phyloP scores from a whole-genome alignment of 345 rosid genomes.

The Anastatica hierochuntica region DNA sequence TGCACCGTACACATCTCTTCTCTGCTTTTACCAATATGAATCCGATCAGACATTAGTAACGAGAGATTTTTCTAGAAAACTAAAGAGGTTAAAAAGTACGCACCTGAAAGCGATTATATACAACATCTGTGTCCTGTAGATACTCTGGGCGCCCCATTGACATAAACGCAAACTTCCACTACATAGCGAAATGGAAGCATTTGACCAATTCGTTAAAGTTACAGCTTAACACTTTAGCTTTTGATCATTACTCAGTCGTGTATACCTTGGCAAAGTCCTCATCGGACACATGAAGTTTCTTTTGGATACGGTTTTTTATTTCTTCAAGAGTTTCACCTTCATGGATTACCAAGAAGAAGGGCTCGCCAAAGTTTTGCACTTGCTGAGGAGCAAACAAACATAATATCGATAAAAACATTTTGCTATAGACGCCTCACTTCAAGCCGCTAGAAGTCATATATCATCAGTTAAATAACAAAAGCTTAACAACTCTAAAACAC shows the following conservation, averaged over 20 bases:
- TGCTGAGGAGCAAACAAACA: constrained; percentile 38
- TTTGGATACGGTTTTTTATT: constrained; percentile 75
- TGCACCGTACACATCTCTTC: constrained; percentile 70
- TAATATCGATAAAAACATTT: background rate
- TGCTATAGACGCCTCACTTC: background rate
- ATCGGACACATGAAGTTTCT: constrained; percentile 84
- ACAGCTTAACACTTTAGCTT: background rate
- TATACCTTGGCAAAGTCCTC: constrained; percentile 94
- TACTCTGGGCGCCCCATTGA: constrained; percentile 90
- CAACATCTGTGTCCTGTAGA: constrained; percentile 70
- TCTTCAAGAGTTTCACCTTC: constrained; percentile 84
- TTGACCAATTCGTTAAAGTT: background rate
- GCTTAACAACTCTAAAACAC: constrained; percentile 26
- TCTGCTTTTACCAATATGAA: constrained; percentile 18
- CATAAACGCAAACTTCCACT: constrained; percentile 95
- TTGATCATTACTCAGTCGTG: background rate
- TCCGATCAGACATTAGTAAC: background rate
- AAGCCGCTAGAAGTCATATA: too few relatives aligned
- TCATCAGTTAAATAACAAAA: background rate
- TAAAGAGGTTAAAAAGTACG: background rate
- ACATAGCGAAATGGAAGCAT: constrained; percentile 2
- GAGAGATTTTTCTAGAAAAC: background rate
- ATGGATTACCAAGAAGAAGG: constrained; percentile 86
- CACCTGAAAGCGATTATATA: constrained; percentile 86
- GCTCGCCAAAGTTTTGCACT: constrained; percentile 93